phyloP scores from a whole-genome alignment of 495 filamentous ascomycete genomes.

The Neurospora sp. region DNA sequence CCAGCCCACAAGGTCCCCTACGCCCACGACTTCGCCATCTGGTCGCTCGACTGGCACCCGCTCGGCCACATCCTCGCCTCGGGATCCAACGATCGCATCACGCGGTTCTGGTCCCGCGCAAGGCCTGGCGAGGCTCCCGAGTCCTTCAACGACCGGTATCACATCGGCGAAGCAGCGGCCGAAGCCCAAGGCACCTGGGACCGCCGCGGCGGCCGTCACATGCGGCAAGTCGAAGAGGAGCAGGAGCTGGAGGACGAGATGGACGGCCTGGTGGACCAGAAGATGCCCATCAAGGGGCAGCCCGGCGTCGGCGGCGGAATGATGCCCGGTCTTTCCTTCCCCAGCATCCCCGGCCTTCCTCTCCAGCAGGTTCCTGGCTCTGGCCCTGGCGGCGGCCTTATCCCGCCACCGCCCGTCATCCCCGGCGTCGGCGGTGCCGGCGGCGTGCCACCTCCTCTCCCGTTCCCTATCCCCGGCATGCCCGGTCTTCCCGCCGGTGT shows the following conservation, averaged over 20 bases:
- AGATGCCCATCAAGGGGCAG: conserved; percentile 48
- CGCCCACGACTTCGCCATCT: conserved; percentile 89
- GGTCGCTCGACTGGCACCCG: conserved; percentile 96
- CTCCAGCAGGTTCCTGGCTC: conserved; percentile 22
- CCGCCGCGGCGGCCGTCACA: conserved; percentile 63
- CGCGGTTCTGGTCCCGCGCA: conserved; percentile 87
- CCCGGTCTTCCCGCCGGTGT: conserved; percentile 36
- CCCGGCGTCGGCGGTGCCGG: conserved; percentile 2
- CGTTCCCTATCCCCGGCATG: conserved; percentile 26
- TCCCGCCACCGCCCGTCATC: conserved; percentile 22
- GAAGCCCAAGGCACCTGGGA: conserved; percentile 90
- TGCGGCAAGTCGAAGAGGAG: conserved; percentile 84
- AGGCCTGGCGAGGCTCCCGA: conserved; percentile 66
- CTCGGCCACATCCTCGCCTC: conserved; percentile 94
- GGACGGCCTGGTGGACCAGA: conserved; percentile 89
- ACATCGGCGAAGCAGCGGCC: conserved; percentile 87
- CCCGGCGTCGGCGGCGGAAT: conserved; percentile 25
- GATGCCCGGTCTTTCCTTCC: conserved; percentile 23
- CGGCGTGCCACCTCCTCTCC: conserved; percentile 22
- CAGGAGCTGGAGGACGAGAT: conserved; percentile 87
- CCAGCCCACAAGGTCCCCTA: conserved; percentile 77
- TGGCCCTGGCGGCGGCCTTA: conserved; percentile 10
- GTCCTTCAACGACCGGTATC: conserved; percentile 79
- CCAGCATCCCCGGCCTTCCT: conserved; percentile 43
- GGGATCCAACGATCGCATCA: conserved; percentile 95